Evolutionary conservation across 768 basidiomycete genomes (phyloP).

Genomic region (Cyclocybe cylindracea): DNA sequence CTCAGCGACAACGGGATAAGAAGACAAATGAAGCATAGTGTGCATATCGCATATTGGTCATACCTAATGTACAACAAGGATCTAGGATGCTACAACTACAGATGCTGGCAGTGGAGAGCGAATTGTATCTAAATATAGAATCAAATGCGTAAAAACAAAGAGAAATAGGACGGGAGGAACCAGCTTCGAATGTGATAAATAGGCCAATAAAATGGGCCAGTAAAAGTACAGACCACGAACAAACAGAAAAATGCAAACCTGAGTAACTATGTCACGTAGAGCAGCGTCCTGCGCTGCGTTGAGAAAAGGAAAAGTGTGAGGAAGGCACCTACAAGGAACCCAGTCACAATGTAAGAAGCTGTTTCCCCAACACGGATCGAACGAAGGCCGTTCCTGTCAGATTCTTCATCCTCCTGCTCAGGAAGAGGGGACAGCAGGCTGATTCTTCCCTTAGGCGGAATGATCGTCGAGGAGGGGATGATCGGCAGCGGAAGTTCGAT

Average conservation of each 20-base stretch:
- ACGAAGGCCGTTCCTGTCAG: slow-evolving; percentile 6
- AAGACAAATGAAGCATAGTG: not conserved
- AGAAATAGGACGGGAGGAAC: slow-evolving; percentile 2
- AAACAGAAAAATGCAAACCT: slow-evolving; percentile 1
- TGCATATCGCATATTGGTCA: too few species aligned
- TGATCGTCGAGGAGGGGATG: slow-evolving; percentile 3
- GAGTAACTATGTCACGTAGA: slow-evolving; percentile 27
- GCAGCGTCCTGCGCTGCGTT: slow-evolving; percentile 32
- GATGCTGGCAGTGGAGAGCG: not conserved
- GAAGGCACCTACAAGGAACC: slow-evolving; percentile 48
- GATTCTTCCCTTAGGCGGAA: slow-evolving; percentile 15
- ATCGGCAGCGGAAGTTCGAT: slow-evolving; percentile 6
- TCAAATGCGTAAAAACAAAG: not conserved
- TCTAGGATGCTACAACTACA: too few species aligned
- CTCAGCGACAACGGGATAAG: not conserved
- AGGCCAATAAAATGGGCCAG: not conserved
- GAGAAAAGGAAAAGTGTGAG: slow-evolving; percentile 32
- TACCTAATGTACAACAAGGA: too few species aligned
- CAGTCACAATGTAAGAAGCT: slow-evolving; percentile 44
- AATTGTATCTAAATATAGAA: slow-evolving; percentile 6
- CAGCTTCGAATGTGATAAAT: slow-evolving; percentile 8
- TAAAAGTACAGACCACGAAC: not conserved
- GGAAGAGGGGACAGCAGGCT: slow-evolving; percentile 15
- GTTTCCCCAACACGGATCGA: slow-evolving; percentile 30
- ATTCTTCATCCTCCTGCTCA: slow-evolving; percentile 7